Evolutionary conservation across 2,329 filamentous ascomycete species (phyloP), one percentile per base, ranked within the genome.

Genomic region (Alternaria triticina): DNA sequence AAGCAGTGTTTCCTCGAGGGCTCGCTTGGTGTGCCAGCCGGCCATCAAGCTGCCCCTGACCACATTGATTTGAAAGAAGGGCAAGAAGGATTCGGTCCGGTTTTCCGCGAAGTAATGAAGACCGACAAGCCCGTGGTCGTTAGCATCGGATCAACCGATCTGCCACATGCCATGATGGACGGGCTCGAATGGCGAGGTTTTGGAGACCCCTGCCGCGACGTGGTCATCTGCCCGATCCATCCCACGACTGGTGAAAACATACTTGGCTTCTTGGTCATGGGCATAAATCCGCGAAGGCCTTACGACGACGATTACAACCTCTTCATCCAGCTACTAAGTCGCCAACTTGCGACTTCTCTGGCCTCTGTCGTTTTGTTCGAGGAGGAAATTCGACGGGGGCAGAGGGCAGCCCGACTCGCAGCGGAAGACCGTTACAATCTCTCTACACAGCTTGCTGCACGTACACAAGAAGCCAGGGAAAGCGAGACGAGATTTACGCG

Each of bases 281-380:
- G 92, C 5, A 84, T 92, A 10, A 96, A 96, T 74, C 91, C 93
- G 2, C 84, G 91, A 45, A 85, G 92, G 54, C 92, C 91, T 0
- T 96, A 92, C 70, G 91, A 96, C 70, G 89, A 91, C 40, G 92
- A 95, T 68, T 96, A 95, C 73, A 87, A 88, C 65, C 83, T 95
- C 0, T 96, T 95, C 71, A 85, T 95, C 40, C 89, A 91, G 70
- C 84, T 95, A 1, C 81, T 95, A 6, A 90, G 89, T 50, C 86
- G 91, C 22, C 92, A 95, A 74, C 83, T 95, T 9, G 91, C 90
- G 9, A 95, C 92, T 0, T 93, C 91, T 0, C 86, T 95, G 77
- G 92, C 92, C 1, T 94, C 91, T 0, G 92, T 94, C 0, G 91
- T 94, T 0, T 80, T 96, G 2, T 94, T 94, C 61, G 92, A 95